Evolutionary conservation across 169 alveolate genomes (phyloP), one percentile per base, ranked within the genome.

Genomic region (Eimeria praecox): DNA sequence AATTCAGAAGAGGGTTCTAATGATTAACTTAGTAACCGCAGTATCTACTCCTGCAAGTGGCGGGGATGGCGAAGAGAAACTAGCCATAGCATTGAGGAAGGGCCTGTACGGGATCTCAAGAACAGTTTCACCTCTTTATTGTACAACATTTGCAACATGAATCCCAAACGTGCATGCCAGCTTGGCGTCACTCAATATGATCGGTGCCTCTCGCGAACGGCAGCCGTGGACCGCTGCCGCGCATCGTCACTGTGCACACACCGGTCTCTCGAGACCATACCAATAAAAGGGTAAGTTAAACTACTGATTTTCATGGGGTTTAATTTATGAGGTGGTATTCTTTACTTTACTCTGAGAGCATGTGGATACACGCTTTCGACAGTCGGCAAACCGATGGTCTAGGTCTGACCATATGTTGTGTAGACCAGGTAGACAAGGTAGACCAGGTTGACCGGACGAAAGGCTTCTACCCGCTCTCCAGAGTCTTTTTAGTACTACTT

Each of bases 171-270:
- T 73, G 38, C 3, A 78, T 16, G 27, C 27, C 44, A 46, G 35
- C 42, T 3, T n/a, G 88, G 8, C 24, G 10, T 12, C 46, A n/a
- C n/a, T 49, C 64, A 27, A 4, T 66, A 6, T 44, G 69, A 6
- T 44, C 30, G 38, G 88, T 10, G 49, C 66, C 69, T 42, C 38
- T 0, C 52, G 83, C 20, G 12, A 66, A 12, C 42, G 88, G 88
- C 88, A 78, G 66, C 66, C n/a, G 88, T 18, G n/a, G 88, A 78
- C 88, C 66, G 66, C 69, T 78, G 69, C 27, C 30, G 38, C 30
- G 42, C 52, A 46, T 46, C 88, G 88, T 16, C 38, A 44, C 66
- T 78, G 69, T 24, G 64, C 64, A n/a, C 42, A 3, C 64, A 78
- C 27, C 44, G 88, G 44, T 42, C 66, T 46, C 27, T 46, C 64